Evolutionary conservation across 2,329 filamentous ascomycete species (phyloP).

Genomic region (Eutypella sp.): DNA sequence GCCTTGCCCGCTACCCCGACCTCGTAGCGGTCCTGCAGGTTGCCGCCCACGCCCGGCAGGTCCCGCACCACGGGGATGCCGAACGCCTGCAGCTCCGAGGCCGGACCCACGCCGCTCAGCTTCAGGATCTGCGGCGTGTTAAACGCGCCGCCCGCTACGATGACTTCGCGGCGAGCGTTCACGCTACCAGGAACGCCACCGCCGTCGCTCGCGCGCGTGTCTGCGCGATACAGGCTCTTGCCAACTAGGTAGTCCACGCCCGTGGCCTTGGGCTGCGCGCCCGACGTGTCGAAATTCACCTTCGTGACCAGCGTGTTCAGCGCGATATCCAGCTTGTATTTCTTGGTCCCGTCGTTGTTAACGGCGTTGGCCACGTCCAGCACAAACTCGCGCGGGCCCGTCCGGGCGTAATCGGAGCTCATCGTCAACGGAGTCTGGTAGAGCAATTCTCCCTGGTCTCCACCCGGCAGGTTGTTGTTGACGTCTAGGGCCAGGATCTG

Average conservation of each 20-base stretch:
- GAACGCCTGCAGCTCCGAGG: constrained; percentile 25
- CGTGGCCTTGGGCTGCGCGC: constrained; percentile 2
- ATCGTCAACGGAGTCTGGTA: background rate
- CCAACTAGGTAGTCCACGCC: constrained; percentile 8
- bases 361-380: background rate
- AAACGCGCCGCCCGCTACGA: constrained; percentile 22
- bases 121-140: constrained; percentile 33
- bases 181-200: constrained; percentile 1
- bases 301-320: background rate
- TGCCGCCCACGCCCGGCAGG: constrained; percentile 47
- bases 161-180: constrained; percentile 5
- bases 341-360: background rate
- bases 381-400: background rate
- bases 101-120: constrained; percentile 31
- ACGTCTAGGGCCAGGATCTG: constrained; percentile 36
- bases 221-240: constrained; percentile 6
- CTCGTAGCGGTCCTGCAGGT: constrained; percentile 19
- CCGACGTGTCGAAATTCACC: background rate
- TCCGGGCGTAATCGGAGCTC: background rate
- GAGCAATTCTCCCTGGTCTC: background rate
- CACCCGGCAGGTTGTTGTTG: constrained; percentile 34
- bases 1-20: constrained; percentile 13
- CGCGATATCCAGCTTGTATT: constrained; percentile 1
- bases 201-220: constrained; percentile 3
- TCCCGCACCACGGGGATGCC: constrained; percentile 46